Conservation (phyloP, 805 yeast genomes). For the Teunomyces kruisii region DNA sequence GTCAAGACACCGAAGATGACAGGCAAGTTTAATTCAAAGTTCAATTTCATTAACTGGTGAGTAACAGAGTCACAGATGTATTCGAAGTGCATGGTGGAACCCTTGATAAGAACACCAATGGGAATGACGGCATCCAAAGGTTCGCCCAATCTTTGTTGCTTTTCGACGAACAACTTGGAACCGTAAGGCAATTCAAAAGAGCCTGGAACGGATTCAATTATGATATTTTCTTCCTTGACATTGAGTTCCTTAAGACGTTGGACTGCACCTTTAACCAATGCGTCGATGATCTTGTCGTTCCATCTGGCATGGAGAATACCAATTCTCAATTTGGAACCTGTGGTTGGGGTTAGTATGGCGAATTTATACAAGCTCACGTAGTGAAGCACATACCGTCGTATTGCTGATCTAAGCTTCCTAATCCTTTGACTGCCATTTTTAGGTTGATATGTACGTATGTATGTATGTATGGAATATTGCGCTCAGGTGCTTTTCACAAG, state of each 20-base stretch:
- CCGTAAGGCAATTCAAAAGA: slow-evolving; percentile 92
- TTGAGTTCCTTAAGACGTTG: slow-evolving; percentile 59
- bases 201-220: slow-evolving; percentile 89
- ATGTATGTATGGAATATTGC: background rate
- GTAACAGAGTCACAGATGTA: slow-evolving; percentile 92
- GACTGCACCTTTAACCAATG: slow-evolving; percentile 77
- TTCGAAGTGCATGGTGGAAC: slow-evolving; percentile 97
- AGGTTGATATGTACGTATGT: too few relatives aligned
- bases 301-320: slow-evolving; percentile 96
- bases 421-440: slow-evolving; percentile 75
- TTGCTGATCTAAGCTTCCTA: slow-evolving; percentile 67
- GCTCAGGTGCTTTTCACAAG: background rate
- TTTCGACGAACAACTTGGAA: slow-evolving; percentile 51
- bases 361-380: background rate
- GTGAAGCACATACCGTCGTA: slow-evolving; percentile 56
- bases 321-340: slow-evolving; percentile 55
- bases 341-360: slow-evolving; percentile 14
- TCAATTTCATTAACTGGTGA: slow-evolving; percentile 79
- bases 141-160: slow-evolving; percentile 39
- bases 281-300: slow-evolving; percentile 76
- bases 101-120: slow-evolving; percentile 93
- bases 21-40: slow-evolving; percentile 67
- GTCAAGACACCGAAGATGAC: slow-evolving; percentile 93
- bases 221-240: slow-evolving; percentile 73
- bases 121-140: slow-evolving; percentile 86